Conservation (phyloP, 2,329 filamentous ascomycete genomes). For the Parafenestella ontariensis region DNA sequence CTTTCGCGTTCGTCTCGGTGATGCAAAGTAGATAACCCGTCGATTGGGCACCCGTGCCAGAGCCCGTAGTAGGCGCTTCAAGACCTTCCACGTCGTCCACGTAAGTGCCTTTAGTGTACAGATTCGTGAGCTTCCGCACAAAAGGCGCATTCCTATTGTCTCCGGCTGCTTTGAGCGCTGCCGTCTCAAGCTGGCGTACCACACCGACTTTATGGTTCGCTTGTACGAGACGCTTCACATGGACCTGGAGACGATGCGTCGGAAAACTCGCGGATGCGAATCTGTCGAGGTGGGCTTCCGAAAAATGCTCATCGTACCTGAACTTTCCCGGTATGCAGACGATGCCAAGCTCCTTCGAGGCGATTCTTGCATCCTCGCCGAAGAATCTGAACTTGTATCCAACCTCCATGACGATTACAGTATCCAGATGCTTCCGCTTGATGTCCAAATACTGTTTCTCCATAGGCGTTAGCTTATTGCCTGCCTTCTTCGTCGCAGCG, state of each 20-base stretch:
- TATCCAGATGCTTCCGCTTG: conserved; percentile 89
- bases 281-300: conserved; percentile 87
- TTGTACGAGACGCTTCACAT: conserved; percentile 89
- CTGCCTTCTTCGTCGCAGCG: conserved; percentile 69
- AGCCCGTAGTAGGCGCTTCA: conserved; percentile 57
- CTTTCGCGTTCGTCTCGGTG: conserved; percentile 82
- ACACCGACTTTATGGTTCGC: conserved; percentile 97
- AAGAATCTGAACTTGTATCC: conserved; percentile 99
- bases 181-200: conserved; percentile 92
- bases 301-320: conserved; percentile 83
- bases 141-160: conserved; percentile 95
- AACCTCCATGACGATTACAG: conserved; percentile 89
- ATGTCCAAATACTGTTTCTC: conserved; percentile 93
- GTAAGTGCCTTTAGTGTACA: conserved; percentile 98
- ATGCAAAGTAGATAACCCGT: conserved; percentile 93
- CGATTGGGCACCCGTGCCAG: conserved; percentile 63
- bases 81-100: conserved; percentile 90
- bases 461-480: conserved; percentile 90
- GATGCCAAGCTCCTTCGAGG: conserved; percentile 89
- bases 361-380: conserved; percentile 88
- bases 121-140: conserved; percentile 87
- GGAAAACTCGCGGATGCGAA: conserved; percentile 98
- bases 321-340: conserved; percentile 97
- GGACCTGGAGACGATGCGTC: conserved; percentile 87
- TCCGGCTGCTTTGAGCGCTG: conserved; percentile 91